Conservation (phyloP, 208 protist genomes). For the Crithidia expoeki region DNA sequence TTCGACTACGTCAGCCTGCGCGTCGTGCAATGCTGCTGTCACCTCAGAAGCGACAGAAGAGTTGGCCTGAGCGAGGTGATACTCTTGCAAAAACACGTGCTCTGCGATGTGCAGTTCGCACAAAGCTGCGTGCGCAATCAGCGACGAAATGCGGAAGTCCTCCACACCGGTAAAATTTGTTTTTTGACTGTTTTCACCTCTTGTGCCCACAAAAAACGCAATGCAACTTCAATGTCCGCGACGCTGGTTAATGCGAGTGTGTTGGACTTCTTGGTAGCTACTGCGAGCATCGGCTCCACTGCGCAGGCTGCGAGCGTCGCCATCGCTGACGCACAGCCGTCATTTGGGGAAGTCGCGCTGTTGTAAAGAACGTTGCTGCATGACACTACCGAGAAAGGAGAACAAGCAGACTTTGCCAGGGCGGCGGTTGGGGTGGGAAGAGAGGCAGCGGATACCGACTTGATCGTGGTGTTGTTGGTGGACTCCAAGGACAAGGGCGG, state of each 20-base stretch:
- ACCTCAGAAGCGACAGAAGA: not conserved
- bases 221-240: constrained; percentile 7
- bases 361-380: not conserved
- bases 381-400: no score
- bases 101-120: constrained; percentile 35
- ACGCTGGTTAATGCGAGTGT: not conserved
- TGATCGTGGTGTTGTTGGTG: not conserved
- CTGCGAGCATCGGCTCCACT: constrained; percentile 13
- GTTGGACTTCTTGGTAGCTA: not conserved
- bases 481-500: constrained; percentile 1
- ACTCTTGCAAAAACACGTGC: constrained; percentile 28
- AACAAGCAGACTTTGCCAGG: not conserved
- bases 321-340: not conserved
- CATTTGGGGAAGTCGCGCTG: not conserved
- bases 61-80: constrained; percentile 4
- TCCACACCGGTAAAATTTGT: not conserved
- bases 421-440: not conserved
- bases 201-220: not conserved
- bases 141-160: constrained; percentile 10
- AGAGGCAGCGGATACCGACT: not conserved
- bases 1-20: constrained; percentile 15
- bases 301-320: constrained; percentile 22
- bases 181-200: not conserved
- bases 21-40: not conserved
- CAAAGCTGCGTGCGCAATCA: constrained; percentile 31